phyloP scores from a whole-genome alignment of 2,329 filamentous ascomycete genomes.

The Neonectria sp. region DNA sequence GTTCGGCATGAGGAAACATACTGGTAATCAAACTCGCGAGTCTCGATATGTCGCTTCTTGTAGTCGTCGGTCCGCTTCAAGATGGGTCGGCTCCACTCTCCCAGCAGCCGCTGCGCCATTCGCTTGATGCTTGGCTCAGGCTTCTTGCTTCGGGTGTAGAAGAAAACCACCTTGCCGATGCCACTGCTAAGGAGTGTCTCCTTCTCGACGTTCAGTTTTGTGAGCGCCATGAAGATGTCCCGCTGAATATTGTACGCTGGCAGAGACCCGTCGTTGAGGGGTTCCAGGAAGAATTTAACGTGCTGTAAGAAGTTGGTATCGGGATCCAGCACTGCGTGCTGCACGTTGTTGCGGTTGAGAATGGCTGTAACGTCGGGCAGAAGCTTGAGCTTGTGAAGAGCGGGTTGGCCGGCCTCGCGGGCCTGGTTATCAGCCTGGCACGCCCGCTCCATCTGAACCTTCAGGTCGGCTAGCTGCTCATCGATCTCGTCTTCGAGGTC shows the following conservation, averaged over 20 bases:
- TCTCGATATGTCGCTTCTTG: conserved; percentile 82
- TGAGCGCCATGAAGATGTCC: conserved; percentile 88
- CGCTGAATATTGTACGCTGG: conserved; percentile 98
- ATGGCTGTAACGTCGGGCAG: conserved; percentile 91
- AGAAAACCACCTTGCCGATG: conserved; percentile 95
- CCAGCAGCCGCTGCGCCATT: conserved; percentile 91
- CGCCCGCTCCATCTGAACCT: conserved; percentile 90
- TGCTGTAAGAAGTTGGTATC: conserved; percentile 96
- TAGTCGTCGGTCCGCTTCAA: conserved; percentile 95
- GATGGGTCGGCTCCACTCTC: conserved; percentile 96
- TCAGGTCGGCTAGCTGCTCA: conserved; percentile 89
- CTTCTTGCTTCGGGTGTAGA: conserved; percentile 96
- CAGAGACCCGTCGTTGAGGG: conserved; percentile 91
- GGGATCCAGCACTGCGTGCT: conserved; percentile 88
- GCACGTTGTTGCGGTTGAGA: conserved; percentile 90
- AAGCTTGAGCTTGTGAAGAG: conserved; percentile 93
- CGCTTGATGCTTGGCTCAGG: conserved; percentile 92
- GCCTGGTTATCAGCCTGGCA: conserved; percentile 89
- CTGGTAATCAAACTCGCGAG: conserved; percentile 75
- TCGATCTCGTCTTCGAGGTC: conserved; percentile 94
- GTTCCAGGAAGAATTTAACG: conserved; percentile 97
- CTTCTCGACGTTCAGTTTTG: conserved; percentile 88
- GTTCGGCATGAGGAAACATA: conserved; percentile 55
- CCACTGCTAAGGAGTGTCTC: conserved; percentile 91
- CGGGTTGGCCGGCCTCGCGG: conserved; percentile 83